A percentile compares a stretch with the other conserved stretches of the same genome.
These are phyloP conservation scores for Exophiala mesophila DNA, from an alignment of 2,329 filamentous ascomycete genomes.

Conservation along the genomic window DNA sequence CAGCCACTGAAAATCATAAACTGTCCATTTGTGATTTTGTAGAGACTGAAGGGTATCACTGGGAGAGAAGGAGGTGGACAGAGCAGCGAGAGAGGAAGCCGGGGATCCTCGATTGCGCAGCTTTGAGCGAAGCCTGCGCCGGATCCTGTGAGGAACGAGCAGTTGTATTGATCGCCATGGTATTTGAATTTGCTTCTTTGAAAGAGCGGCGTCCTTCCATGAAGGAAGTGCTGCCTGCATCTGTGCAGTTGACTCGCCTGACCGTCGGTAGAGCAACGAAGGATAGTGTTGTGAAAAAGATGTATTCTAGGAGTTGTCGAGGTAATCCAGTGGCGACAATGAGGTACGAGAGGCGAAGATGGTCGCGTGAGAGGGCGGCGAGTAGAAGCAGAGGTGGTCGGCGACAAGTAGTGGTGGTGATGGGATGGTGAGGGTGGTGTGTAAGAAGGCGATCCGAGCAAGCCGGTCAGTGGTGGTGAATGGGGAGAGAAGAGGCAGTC, in stretches of 20 bases:
- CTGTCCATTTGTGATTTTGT: constrained; percentile 71
- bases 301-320: no score
- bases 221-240: constrained; percentile 31
- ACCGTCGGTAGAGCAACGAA: background rate
- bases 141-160: constrained; percentile 59
- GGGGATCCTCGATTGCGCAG: constrained; percentile 62
- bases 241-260: no score
- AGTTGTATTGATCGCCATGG: constrained; percentile 48
- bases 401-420: constrained; percentile 4
- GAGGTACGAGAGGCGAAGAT: no score
- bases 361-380: background rate
- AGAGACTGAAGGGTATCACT: constrained; percentile 71
- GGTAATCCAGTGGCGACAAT: no score
- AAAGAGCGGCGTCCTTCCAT: constrained; percentile 45
- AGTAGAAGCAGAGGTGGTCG: constrained; percentile 5
- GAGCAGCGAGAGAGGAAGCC: constrained; percentile 65
- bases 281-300: no score
- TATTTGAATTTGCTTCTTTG: constrained; percentile 42
- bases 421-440: constrained; percentile 2
- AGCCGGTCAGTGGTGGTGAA: constrained; percentile 13
- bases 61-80: constrained; percentile 79
- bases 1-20: constrained; percentile 81
- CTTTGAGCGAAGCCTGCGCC: constrained; percentile 63
- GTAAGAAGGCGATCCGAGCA: constrained; percentile 13
- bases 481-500: constrained; percentile 6